phyloP scores from a whole-genome alignment of 225 moss, liverwort and hornwort species.

The Bryoerythrophyllum caledonicum region DNA sequence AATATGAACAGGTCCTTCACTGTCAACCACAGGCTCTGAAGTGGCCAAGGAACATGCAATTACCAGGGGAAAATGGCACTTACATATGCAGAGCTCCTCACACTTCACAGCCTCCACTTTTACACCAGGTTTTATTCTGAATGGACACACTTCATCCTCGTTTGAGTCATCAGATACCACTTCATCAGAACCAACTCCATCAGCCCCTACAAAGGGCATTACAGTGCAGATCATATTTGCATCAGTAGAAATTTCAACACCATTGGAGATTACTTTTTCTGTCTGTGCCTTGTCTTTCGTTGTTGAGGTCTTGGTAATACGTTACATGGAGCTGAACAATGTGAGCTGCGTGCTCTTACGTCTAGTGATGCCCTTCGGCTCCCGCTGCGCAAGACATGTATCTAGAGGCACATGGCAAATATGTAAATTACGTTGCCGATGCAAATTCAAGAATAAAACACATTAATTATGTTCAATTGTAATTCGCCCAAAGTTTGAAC shows the following conservation, averaged over 20 bases:
- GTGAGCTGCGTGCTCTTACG: constrained; percentile 87
- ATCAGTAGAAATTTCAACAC: constrained; percentile 6
- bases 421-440: not conserved
- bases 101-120: constrained; percentile 34
- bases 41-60: constrained; percentile 18
- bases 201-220: constrained; percentile 6
- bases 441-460: too few species aligned
- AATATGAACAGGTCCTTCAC: constrained; percentile 19
- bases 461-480: too few species aligned
- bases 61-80: constrained; percentile 37
- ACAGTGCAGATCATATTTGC: not conserved
- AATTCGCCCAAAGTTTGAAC: too few species aligned
- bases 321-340: constrained; percentile 62
- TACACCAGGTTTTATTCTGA: constrained; percentile 16
- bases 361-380: constrained; percentile 35
- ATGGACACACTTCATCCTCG: constrained; percentile 17
- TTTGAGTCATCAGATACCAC: constrained; percentile 12
- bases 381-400: constrained; percentile 40
- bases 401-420: constrained; percentile 21
- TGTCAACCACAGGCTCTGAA: constrained; percentile 20
- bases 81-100: constrained; percentile 47
- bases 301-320: constrained; percentile 29
- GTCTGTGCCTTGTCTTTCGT: constrained; percentile 15
- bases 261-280: constrained; percentile 15
- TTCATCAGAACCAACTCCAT: constrained; percentile 29